Conservation (phyloP, 768 basidiomycete genomes). For the Podaxis rugospora region DNA sequence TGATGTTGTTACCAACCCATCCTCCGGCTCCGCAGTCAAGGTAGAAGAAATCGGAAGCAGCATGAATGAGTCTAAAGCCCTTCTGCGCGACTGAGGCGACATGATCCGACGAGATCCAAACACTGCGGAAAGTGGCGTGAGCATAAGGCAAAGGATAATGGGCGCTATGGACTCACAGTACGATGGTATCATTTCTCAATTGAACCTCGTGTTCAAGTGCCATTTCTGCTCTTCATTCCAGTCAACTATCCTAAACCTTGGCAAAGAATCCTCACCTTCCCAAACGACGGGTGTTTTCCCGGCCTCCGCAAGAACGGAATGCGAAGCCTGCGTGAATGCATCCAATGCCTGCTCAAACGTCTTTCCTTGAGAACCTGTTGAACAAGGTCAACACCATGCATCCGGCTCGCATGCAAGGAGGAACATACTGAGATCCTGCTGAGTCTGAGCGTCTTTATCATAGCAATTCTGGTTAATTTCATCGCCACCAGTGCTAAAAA, state of each 20-base stretch:
- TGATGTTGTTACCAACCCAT: constrained; percentile 51
- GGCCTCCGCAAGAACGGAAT: constrained; percentile 41
- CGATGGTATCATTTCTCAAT: constrained; percentile 43
- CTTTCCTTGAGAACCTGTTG: constrained; percentile 30
- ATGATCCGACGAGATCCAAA: constrained; percentile 67
- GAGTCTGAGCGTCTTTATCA: constrained; percentile 51
- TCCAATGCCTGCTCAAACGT: constrained; percentile 63
- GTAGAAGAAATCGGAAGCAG: constrained; percentile 78
- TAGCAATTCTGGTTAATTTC: constrained; percentile 74
- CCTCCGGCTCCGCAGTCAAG: constrained; percentile 73
- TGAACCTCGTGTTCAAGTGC: constrained; percentile 46
- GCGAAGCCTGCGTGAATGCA: constrained; percentile 53
- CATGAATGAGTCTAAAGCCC: constrained; percentile 61
- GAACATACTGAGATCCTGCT: constrained; percentile 42
- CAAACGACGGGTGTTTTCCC: constrained; percentile 80
- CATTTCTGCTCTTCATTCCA: constrained; percentile 50
- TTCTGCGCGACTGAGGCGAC: constrained; percentile 53
- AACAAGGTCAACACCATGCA: not conserved
- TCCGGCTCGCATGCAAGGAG: not conserved
- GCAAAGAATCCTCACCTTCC: constrained; percentile 44
- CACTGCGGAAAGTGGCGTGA: constrained; percentile 28
- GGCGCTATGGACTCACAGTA: constrained; percentile 40
- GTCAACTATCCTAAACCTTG: not conserved
- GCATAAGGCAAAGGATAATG: not conserved
- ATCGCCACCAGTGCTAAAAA: constrained; percentile 81